Conservation (phyloP, 768 basidiomycete species). For the Amanita subjunquillea region DNA sequence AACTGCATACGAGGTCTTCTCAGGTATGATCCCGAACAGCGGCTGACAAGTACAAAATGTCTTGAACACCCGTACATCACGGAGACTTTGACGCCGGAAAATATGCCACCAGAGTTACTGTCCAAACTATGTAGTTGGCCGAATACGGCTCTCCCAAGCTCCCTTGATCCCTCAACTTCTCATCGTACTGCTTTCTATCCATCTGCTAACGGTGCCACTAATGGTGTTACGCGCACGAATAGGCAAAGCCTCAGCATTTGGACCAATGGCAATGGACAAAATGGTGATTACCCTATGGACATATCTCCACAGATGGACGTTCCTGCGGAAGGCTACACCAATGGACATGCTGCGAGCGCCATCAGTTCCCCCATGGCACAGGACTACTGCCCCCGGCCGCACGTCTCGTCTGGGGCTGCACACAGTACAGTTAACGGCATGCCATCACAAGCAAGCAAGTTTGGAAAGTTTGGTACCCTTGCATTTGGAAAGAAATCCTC, state of each 20-base stretch:
- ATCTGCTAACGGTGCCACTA: slow-evolving; percentile 6
- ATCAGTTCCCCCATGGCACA: slow-evolving; percentile 41
- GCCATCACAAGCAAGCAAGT: slow-evolving; percentile 37
- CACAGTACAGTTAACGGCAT: slow-evolving; percentile 23
- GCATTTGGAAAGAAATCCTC: slow-evolving; percentile 61
- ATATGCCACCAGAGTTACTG: slow-evolving; percentile 30
- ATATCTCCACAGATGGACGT: slow-evolving; percentile 40
- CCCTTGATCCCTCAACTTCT: slow-evolving; percentile 36
- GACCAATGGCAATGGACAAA: slow-evolving; percentile 23
- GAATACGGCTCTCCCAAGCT: slow-evolving; percentile 18
- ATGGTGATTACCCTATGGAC: slow-evolving; percentile 53
- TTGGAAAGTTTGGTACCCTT: slow-evolving; percentile 48
- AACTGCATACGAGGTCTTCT: slow-evolving; percentile 90
- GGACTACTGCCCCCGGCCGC: slow-evolving; percentile 37
- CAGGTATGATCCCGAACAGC: slow-evolving; percentile 81
- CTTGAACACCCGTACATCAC: slow-evolving; percentile 83
- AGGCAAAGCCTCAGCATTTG: slow-evolving; percentile 18
- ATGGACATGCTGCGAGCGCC: slow-evolving; percentile 39
- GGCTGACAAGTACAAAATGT: slow-evolving; percentile 82
- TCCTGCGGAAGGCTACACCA: slow-evolving; percentile 26
- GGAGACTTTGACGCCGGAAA: slow-evolving; percentile 62
- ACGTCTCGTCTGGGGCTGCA: slow-evolving; percentile 27
- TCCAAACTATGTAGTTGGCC: slow-evolving; percentile 2
- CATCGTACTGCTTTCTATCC: slow-evolving; percentile 46
- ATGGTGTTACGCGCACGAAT: slow-evolving; percentile 2